Conservation (phyloP, 441 rosid species). For the Arabidopsis lyrata region DNA sequence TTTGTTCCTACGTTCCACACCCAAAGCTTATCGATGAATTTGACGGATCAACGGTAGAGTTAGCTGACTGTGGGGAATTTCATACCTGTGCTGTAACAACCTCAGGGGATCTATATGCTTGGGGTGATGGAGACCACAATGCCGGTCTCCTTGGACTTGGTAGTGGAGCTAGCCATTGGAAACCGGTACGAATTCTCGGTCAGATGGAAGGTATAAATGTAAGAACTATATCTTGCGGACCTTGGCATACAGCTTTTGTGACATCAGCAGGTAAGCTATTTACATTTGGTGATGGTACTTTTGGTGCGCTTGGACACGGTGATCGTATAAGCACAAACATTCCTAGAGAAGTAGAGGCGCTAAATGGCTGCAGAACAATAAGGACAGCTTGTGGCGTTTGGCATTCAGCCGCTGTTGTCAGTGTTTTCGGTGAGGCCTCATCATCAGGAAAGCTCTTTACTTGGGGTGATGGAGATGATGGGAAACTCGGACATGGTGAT, state of each 20-base stretch:
- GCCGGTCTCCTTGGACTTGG: constrained; percentile 70
- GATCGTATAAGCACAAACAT: constrained; percentile 57
- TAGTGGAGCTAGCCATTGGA: constrained; percentile 66
- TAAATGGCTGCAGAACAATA: constrained; percentile 59
- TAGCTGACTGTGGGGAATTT: constrained; percentile 74
- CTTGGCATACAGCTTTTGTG: constrained; percentile 78
- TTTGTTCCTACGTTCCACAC: constrained; percentile 61
- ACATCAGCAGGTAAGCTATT: constrained; percentile 68
- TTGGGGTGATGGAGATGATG: constrained; percentile 82
- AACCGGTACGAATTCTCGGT: constrained; percentile 65
- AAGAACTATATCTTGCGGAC: constrained; percentile 69
- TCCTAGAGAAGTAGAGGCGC: constrained; percentile 71
- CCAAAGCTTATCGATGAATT: constrained; percentile 68
- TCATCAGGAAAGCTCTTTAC: constrained; percentile 66
- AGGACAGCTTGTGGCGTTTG: constrained; percentile 71
- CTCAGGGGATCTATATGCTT: constrained; percentile 71
- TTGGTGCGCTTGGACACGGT: constrained; percentile 76
- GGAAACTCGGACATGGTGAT: constrained; percentile 77
- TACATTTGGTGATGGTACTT: constrained; percentile 77
- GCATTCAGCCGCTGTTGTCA: constrained; percentile 80
- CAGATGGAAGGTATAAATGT: constrained; percentile 66
- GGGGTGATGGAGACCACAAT: constrained; percentile 78
- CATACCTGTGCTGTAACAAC: constrained; percentile 78
- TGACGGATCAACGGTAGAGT: constrained; percentile 54
- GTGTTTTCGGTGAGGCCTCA: constrained; percentile 50